Conservation (phyloP, 2,329 filamentous ascomycete species). For the Aaosphaeria arxii region DNA sequence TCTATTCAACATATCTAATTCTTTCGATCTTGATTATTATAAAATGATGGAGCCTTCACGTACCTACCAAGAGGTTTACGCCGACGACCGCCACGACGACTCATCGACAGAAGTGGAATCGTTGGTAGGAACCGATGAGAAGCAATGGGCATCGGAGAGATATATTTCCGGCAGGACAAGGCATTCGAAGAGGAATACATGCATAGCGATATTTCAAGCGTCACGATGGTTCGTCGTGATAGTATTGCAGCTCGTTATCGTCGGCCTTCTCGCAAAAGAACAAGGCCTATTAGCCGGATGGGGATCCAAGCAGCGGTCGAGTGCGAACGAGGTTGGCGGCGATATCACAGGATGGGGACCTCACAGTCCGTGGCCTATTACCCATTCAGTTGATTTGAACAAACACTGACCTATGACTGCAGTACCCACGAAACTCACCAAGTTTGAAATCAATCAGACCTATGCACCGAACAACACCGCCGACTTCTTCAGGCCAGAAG, state of each 20-base stretch:
- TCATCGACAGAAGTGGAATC: slow-evolving; percentile 34
- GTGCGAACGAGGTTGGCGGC: slow-evolving; percentile 27
- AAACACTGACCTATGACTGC: slow-evolving; percentile 1
- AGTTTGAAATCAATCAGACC: slow-evolving; percentile 33
- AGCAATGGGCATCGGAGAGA: slow-evolving; percentile 21
- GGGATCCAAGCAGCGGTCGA: slow-evolving; percentile 17
- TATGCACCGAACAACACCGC: slow-evolving; percentile 34
- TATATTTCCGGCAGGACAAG: slow-evolving; percentile 13
- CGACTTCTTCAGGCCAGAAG: slow-evolving; percentile 33
- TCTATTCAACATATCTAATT: background rate
- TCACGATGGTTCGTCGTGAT: slow-evolving; percentile 30
- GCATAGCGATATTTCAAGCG: slow-evolving; percentile 14
- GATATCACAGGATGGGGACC: slow-evolving; percentile 32
- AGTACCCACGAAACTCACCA: slow-evolving; percentile 32
- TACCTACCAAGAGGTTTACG: slow-evolving; percentile 24
- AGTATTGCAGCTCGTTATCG: slow-evolving; percentile 26
- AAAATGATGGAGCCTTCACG: slow-evolving; percentile 28
- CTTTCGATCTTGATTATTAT: slow-evolving; percentile 5
- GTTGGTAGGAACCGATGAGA: slow-evolving; percentile 19
- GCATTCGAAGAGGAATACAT: slow-evolving; percentile 15
- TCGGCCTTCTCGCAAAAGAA: slow-evolving; percentile 27
- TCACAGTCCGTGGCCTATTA: slow-evolving; percentile 18
- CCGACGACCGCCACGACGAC: slow-evolving; percentile 23
- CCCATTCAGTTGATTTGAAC: background rate
- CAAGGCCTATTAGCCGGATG: slow-evolving; percentile 24